A percentile compares a stretch with the other conserved stretches of the same genome.
These are phyloP conservation scores for Ustulina deusta DNA, from an alignment of 2,329 filamentous ascomycete species.

Conservation along the genomic window DNA sequence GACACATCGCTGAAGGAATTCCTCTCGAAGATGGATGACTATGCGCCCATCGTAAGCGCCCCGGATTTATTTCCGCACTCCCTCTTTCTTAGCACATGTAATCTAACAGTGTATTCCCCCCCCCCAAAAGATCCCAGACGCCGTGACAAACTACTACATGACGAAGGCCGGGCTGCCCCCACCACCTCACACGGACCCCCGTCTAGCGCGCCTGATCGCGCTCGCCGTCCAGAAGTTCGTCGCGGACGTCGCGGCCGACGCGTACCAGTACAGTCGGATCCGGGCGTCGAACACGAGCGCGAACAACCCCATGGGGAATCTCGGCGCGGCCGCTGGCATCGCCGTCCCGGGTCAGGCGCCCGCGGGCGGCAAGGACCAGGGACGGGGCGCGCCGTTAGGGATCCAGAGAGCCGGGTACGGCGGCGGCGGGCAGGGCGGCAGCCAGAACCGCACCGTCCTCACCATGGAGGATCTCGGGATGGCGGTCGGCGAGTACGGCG, in stretches of 20 bases:
- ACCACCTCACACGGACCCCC: conserved; percentile 88
- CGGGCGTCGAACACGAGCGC: conserved; percentile 88
- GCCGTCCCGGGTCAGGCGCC: conserved; percentile 71
- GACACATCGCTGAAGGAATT: conserved; percentile 94
- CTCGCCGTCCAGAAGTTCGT: conserved; percentile 99
- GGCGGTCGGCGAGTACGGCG: conserved; percentile 97
- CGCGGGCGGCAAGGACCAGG: conserved; percentile 68
- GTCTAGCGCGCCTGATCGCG: conserved; percentile 90
- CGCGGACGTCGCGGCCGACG: conserved; percentile 95
- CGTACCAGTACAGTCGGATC: conserved; percentile 97
- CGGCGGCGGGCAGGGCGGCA: conserved; percentile 88
- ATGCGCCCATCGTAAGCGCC: conserved; percentile 87
- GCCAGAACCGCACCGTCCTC: conserved; percentile 90
- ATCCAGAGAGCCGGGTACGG: conserved; percentile 84
- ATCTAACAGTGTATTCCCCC: conserved; percentile 26
- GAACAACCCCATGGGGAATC: conserved; percentile 90
- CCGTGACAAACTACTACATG: conserved; percentile 98
- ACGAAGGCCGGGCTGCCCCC: conserved; percentile 94
- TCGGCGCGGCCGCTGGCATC: conserved; percentile 80
- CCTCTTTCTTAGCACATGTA: conserved; percentile 15
- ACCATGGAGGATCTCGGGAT: conserved; percentile 99
- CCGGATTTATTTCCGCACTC: neutral
- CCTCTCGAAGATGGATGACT: conserved; percentile 96
- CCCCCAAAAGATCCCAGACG: conserved; percentile 83
- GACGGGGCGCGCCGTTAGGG: conserved; percentile 71